phyloP scores from a whole-genome alignment of 208 protist genomes.

The Herpetomonas samuelpessoai region DNA sequence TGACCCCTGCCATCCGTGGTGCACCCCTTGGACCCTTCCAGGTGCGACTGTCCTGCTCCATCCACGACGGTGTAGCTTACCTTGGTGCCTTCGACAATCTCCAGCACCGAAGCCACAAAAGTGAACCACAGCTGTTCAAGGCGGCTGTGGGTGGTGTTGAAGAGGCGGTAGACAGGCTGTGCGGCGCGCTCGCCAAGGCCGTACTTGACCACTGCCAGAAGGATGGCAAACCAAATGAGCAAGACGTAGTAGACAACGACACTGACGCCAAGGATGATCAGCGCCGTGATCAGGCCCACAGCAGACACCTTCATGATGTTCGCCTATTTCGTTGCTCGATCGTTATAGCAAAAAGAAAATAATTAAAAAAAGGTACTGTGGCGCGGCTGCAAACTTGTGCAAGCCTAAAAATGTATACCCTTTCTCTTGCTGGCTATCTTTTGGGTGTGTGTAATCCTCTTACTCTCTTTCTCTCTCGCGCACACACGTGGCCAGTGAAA shows the following conservation, averaged over 20 bases:
- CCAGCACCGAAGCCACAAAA: constrained; percentile 39
- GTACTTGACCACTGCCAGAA: constrained; percentile 27
- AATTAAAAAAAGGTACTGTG: constrained; percentile 1
- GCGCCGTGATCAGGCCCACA: constrained; percentile 26
- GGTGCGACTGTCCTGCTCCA: constrained; percentile 31
- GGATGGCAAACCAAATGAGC: constrained; percentile 17
- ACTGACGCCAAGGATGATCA: constrained; percentile 14
- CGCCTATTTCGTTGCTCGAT: not conserved
- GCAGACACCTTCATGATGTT: constrained; percentile 37
- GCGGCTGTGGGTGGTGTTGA: constrained; percentile 24
- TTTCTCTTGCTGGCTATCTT: no score
- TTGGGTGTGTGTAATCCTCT: no score
- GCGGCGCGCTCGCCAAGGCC: constrained; percentile 17
- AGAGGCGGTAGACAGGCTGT: constrained; percentile 16
- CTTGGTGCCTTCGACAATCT: constrained; percentile 46
- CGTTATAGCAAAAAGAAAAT: constrained; percentile 7
- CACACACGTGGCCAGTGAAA: no score
- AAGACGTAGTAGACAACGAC: constrained; percentile 18
- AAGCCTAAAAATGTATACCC: no score
- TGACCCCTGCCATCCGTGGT: not conserved
- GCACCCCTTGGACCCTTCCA: constrained; percentile 21
- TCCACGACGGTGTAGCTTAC: constrained; percentile 72
- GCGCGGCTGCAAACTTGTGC: no score
- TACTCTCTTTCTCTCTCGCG: no score
- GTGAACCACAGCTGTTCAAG: constrained; percentile 40